phyloP scores from a whole-genome alignment of 2,329 filamentous ascomycete species.

The Phaeosphaeriaceae sp. region DNA sequence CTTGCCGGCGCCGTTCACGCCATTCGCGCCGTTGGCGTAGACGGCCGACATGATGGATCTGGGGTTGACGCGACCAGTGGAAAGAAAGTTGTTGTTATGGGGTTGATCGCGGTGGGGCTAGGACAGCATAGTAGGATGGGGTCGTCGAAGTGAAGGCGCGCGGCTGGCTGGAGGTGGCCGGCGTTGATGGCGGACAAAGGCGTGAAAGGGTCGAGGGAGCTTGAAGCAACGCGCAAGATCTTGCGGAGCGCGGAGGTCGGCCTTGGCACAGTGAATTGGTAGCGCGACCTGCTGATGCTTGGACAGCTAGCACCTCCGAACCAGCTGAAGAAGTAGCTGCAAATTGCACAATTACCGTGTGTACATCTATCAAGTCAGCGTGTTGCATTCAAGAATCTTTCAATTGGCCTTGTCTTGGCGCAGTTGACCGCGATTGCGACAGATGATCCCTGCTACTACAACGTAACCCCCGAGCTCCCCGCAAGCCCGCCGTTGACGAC shows the following conservation, averaged over 20 bases:
- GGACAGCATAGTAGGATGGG: constrained; percentile 28
- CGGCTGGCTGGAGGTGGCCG: constrained; percentile 24
- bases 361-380: not conserved
- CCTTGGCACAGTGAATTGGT: constrained; percentile 18
- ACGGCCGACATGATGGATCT: constrained; percentile 58
- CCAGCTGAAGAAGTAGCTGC: not conserved
- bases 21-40: constrained; percentile 58
- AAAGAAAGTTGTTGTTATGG: constrained; percentile 1
- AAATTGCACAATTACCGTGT: not conserved
- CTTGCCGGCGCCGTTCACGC: constrained; percentile 56
- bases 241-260: constrained; percentile 21
- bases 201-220: constrained; percentile 14
- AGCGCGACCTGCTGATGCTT: not conserved
- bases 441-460: constrained; percentile 25
- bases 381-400: not conserved
- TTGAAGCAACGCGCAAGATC: constrained; percentile 18
- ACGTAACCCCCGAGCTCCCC: constrained; percentile 34
- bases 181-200: constrained; percentile 27
- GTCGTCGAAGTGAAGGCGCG: constrained; percentile 17
- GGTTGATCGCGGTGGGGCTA: constrained; percentile 15
- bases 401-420: constrained; percentile 10
- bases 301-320: not conserved
- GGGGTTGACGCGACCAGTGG: constrained; percentile 19
- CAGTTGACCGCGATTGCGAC: constrained; percentile 8
- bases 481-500: constrained; percentile 21